Evolutionary conservation across 208 protist genomes (phyloP).

Genomic region (Trichomonas tenax): DNA sequence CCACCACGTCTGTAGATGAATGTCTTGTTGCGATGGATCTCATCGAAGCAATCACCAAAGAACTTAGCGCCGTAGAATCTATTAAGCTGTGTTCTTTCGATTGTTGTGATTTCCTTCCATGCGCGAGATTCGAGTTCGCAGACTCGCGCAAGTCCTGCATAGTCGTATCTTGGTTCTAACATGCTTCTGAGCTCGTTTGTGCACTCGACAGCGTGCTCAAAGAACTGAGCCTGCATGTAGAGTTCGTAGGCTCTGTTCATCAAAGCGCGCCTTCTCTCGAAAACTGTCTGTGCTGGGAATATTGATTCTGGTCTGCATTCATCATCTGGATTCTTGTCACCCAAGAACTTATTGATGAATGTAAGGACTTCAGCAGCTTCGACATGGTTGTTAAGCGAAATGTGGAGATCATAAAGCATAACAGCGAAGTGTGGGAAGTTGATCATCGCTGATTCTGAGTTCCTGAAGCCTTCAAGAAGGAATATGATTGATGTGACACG

Average conservation of each 20-base stretch:
- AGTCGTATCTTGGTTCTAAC: not conserved
- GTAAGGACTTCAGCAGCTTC: slow-evolving; percentile 9
- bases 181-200: not conserved
- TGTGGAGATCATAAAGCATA: not conserved
- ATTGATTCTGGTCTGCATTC: not conserved
- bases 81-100: not conserved
- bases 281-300: not conserved
- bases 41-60: not conserved
- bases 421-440: not conserved
- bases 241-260: not conserved
- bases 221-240: not conserved
- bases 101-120: not conserved
- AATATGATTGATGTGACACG: not conserved
- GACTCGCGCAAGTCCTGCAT: not conserved
- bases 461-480: not conserved
- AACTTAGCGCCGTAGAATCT: not conserved
- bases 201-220: not conserved
- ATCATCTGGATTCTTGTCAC: not conserved
- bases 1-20: not conserved
- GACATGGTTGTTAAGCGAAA: not conserved
- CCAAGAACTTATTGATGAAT: not conserved
- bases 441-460: not conserved
- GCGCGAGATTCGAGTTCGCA: not conserved
- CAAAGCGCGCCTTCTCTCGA: not conserved
- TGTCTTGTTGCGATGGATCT: not conserved